These are phyloP conservation scores for Inga laurina DNA, from an alignment of 306 rosid genomes.

Conservation along the genomic window DNA sequence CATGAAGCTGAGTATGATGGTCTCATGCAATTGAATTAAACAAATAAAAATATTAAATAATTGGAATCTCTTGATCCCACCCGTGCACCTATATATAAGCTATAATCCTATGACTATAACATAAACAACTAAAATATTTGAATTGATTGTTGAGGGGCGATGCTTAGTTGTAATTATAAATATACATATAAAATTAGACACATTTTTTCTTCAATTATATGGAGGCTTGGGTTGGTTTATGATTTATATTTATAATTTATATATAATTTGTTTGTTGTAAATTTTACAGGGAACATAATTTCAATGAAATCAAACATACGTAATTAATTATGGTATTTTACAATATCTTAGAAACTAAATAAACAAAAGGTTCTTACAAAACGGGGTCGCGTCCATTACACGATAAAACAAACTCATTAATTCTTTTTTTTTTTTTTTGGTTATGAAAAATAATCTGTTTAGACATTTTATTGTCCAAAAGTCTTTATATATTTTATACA, in stretches of 20 bases:
- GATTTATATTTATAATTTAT: neutral
- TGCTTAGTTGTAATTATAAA: neutral
- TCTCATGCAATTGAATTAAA: neutral
- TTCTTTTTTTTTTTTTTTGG: neutral
- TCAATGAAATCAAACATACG: neutral
- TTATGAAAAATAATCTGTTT: too few relatives aligned
- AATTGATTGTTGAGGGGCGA: conserved; percentile 8
- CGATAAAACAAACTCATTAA: neutral
- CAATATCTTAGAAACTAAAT: too few relatives aligned
- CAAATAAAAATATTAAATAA: neutral
- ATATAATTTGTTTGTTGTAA: neutral
- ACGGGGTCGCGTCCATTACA: neutral
- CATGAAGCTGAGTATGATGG: neutral
- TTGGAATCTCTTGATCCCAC: neutral
- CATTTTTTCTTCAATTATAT: neutral
- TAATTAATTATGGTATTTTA: neutral
- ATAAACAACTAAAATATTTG: neutral
- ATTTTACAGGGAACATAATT: neutral
- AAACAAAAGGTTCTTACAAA: neutral
- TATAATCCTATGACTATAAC: neutral
- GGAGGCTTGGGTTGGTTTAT: neutral
- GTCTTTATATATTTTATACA: too few relatives aligned
- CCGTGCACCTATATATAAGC: neutral
- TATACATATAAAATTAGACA: neutral
- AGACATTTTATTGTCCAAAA: too few relatives aligned